A percentile compares a stretch with the other conserved stretches of the same genome.
Evolutionary conservation across 2,329 filamentous ascomycete species (phyloP).

Genomic region (Cercospora janseana): DNA sequence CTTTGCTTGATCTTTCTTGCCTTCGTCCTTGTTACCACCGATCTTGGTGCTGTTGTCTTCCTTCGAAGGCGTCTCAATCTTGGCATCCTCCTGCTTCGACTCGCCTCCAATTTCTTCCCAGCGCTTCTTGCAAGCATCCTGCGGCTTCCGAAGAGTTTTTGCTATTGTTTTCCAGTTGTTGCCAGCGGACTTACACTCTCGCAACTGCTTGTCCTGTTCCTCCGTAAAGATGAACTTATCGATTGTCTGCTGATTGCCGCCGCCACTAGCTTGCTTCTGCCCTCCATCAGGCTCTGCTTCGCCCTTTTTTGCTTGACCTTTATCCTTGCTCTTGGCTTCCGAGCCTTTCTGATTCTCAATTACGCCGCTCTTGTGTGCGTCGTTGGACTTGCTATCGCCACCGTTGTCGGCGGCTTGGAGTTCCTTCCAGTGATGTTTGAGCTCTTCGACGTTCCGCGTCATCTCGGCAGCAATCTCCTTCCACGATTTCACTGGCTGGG

Average conservation of each 20-base stretch:
- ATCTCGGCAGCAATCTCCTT: slow-evolving; percentile 19
- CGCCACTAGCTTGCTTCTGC: neutral
- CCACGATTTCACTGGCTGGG: slow-evolving; percentile 17
- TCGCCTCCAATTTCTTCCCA: slow-evolving; percentile 16
- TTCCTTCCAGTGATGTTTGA: slow-evolving; percentile 17
- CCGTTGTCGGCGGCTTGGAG: slow-evolving; percentile 16
- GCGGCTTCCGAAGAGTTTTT: slow-evolving; percentile 11
- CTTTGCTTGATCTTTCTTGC: slow-evolving; percentile 20
- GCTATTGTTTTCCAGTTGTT: slow-evolving; percentile 15
- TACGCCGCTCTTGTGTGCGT: slow-evolving; percentile 1
- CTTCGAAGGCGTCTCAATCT: slow-evolving; percentile 13
- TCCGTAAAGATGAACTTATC: slow-evolving; percentile 21
- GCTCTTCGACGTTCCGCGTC: neutral
- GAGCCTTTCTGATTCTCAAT: neutral
- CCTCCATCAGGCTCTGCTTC: slow-evolving; percentile 8
- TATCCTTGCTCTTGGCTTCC: slow-evolving; percentile 10
- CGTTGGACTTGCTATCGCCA: slow-evolving; percentile 4
- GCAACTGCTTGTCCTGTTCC: slow-evolving; percentile 24
- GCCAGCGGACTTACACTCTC: slow-evolving; percentile 8
- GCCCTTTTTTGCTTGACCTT: slow-evolving; percentile 5
- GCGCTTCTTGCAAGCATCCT: slow-evolving; percentile 12
- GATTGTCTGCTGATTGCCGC: neutral
- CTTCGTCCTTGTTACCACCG: slow-evolving; percentile 21
- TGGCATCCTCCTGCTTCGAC: slow-evolving; percentile 9
- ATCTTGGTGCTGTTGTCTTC: slow-evolving; percentile 25